A percentile compares a stretch with the other conserved stretches of the same genome.
Evolutionary conservation across 2,329 filamentous ascomycete genomes (phyloP).

Genomic region (Pseudonectria buxi): DNA sequence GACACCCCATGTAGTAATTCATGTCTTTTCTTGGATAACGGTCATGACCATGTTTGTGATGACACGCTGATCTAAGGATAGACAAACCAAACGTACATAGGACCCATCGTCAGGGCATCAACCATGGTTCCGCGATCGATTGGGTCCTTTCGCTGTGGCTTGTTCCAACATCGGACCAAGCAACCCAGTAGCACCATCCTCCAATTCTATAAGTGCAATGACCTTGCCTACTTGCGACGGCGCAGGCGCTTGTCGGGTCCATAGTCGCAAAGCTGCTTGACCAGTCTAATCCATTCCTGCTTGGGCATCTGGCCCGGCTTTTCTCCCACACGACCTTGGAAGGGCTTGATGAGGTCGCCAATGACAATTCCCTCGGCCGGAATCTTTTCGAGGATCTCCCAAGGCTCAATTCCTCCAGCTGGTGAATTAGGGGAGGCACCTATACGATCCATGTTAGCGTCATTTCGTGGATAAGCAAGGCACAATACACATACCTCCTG

Average conservation of each 20-base stretch:
- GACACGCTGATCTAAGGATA: too few species aligned
- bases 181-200: constrained; percentile 2
- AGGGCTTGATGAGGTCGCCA: constrained; percentile 46
- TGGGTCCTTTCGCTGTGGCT: too few species aligned
- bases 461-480: not conserved
- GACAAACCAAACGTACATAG: not conserved
- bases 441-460: constrained; percentile 11
- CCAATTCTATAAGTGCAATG: constrained; percentile 1
- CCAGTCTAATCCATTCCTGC: constrained; percentile 51
- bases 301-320: constrained; percentile 45
- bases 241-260: constrained; percentile 47
- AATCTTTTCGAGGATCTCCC: constrained; percentile 49
- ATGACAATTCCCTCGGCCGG: constrained; percentile 50
- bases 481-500: constrained; percentile 28
- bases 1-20: too few species aligned
- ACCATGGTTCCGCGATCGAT: too few species aligned
- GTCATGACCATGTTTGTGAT: not conserved
- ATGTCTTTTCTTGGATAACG: not conserved
- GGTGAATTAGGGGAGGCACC: constrained; percentile 31
- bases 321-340: constrained; percentile 47
- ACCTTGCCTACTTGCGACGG: constrained; percentile 28
- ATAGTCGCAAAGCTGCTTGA: constrained; percentile 49
- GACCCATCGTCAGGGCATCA: not conserved
- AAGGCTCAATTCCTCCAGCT: constrained; percentile 34
- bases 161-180: too few species aligned